Evolutionary conservation across 495 filamentous ascomycete species (phyloP).

Genomic region (Pyronema domesticum): DNA sequence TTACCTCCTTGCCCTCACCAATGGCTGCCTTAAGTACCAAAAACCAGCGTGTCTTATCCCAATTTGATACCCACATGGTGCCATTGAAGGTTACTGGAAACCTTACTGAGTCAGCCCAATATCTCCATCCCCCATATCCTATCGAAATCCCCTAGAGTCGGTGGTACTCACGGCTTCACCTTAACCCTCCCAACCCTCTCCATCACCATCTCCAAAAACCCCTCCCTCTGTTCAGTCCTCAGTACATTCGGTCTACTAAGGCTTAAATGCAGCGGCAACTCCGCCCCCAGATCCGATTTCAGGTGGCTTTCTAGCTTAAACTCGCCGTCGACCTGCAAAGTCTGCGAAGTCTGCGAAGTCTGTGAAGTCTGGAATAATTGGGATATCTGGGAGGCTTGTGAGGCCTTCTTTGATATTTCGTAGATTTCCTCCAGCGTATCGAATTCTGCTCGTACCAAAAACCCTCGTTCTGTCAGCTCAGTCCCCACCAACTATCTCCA

Average conservation of each 20-base stretch:
- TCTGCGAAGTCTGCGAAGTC: not conserved
- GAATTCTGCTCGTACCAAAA: conserved; percentile 43
- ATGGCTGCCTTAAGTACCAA: conserved; percentile 47
- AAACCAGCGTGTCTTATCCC: conserved; percentile 68
- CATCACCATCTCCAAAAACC: conserved; percentile 37
- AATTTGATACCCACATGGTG: conserved; percentile 53
- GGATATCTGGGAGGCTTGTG: not conserved
- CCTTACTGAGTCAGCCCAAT: conserved; percentile 31
- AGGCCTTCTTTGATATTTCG: conserved; percentile 6
- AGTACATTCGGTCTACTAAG: conserved; percentile 61
- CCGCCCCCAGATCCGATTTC: conserved; percentile 53
- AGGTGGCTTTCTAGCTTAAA: conserved; percentile 45
- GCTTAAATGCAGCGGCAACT: conserved; percentile 78
- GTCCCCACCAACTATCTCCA: not conserved
- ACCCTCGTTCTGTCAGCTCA: conserved; percentile 41
- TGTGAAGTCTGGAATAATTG: no score
- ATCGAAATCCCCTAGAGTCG: conserved; percentile 10
- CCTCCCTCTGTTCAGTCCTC: conserved; percentile 42
- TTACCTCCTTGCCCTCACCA: conserved; percentile 24
- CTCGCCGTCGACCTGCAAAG: conserved; percentile 3
- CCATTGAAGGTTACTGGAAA: conserved; percentile 36
- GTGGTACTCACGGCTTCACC: conserved; percentile 28
- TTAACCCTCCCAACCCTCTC: conserved; percentile 18
- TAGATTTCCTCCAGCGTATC: conserved; percentile 35
- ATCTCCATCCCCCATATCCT: conserved; percentile 15